Evolutionary conservation across 495 filamentous ascomycete species (phyloP).

Genomic region (Podospora fimiseda): DNA sequence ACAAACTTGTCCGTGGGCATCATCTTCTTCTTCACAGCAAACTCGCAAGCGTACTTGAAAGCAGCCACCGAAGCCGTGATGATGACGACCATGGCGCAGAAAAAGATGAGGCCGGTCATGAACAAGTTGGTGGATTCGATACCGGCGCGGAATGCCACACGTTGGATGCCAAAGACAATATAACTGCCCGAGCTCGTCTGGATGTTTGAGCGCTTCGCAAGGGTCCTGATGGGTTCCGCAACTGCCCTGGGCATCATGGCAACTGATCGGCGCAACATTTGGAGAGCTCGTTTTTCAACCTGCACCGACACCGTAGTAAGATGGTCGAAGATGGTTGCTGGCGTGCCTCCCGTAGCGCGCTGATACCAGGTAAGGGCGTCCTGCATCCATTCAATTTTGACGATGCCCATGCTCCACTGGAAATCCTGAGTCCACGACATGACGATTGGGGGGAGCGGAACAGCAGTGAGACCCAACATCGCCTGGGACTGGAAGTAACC

Average conservation of each 20-base stretch:
- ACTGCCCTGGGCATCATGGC: constrained; percentile 47
- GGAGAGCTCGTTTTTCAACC: constrained; percentile 66
- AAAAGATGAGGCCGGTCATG: constrained; percentile 85
- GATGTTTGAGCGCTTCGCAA: constrained; percentile 41
- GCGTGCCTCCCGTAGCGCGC: constrained; percentile 83
- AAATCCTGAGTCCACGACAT: constrained; percentile 97
- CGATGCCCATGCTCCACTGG: constrained; percentile 98
- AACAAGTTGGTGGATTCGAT: constrained; percentile 95
- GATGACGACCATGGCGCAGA: constrained; percentile 69
- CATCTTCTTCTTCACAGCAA: constrained; percentile 63
- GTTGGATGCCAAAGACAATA: constrained; percentile 80
- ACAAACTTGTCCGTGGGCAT: constrained; percentile 85
- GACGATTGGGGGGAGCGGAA: constrained; percentile 82
- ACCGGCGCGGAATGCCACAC: constrained; percentile 76
- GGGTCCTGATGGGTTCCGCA: constrained; percentile 31
- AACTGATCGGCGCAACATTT: constrained; percentile 43
- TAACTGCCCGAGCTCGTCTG: constrained; percentile 50
- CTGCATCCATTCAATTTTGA: constrained; percentile 80
- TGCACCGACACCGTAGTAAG: constrained; percentile 75
- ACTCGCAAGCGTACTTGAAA: constrained; percentile 79
- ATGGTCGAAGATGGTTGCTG: constrained; percentile 70
- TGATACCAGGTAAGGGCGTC: constrained; percentile 94
- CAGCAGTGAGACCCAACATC: constrained; percentile 78
- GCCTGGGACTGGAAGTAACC: constrained; percentile 97
- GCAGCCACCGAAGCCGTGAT: constrained; percentile 65